Evolutionary conservation across 768 basidiomycete species (phyloP).

Genomic region (Termitomyces sp.): DNA sequence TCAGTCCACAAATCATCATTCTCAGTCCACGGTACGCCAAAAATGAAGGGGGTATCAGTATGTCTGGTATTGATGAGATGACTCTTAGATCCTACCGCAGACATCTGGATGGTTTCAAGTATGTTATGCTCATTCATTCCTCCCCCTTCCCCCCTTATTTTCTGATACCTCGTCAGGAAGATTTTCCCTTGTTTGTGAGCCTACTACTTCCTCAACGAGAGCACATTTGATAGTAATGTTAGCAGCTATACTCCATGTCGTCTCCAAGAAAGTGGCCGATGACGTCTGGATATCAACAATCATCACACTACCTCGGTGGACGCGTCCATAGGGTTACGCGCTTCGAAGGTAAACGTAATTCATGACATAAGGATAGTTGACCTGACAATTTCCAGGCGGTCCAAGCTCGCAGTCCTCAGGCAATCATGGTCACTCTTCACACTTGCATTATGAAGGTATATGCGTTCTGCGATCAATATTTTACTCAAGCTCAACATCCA

Average conservation of each 20-base stretch:
- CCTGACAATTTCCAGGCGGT: not conserved
- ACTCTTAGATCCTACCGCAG: not conserved
- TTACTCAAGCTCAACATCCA: not conserved
- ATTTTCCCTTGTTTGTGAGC: not conserved
- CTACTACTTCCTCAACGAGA: not conserved
- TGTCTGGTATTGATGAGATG: not conserved
- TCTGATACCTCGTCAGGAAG: not conserved
- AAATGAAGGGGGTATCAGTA: not conserved
- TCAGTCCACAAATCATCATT: not conserved
- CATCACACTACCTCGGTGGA: not conserved
- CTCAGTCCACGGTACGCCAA: not conserved
- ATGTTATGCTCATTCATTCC: not conserved
- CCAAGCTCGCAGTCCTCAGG: not conserved
- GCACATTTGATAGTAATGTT: not conserved
- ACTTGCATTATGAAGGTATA: not conserved
- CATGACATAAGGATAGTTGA: not conserved
- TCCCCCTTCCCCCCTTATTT: not conserved
- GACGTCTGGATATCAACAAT: not conserved
- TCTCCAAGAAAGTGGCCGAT: not conserved
- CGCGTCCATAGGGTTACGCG: not conserved
- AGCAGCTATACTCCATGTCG: not conserved
- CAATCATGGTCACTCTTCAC: not conserved
- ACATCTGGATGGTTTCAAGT: not conserved
- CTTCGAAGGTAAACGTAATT: not conserved
- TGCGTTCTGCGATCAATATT: too few species aligned